phyloP scores from a whole-genome alignment of 176 grass and related monocot genomes.

The Elymus sibiricus region DNA sequence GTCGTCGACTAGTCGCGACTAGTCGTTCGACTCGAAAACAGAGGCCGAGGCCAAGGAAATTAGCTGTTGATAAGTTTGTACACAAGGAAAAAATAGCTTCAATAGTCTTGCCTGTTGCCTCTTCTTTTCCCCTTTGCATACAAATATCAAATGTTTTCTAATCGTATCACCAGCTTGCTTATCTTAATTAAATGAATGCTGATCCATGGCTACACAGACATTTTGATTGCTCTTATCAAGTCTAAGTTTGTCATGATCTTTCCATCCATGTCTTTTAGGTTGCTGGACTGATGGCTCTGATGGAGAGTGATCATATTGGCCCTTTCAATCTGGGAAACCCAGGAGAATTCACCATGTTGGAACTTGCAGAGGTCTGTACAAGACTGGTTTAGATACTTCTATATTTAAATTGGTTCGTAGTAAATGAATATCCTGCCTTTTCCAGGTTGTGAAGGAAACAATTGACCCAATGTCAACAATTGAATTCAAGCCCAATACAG shows the following conservation, averaged over 20 bases:
- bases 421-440: neutral
- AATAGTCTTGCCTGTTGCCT: neutral
- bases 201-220: neutral
- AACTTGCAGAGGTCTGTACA: conserved; percentile 72
- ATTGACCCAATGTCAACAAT: conserved; percentile 71
- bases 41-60: conserved; percentile 5
- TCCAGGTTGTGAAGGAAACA: conserved; percentile 64
- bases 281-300: conserved; percentile 74
- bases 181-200: neutral
- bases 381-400: neutral
- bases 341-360: conserved; percentile 94
- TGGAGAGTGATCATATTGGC: conserved; percentile 88
- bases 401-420: conserved; percentile 11
- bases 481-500: conserved; percentile 75
- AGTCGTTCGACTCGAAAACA: no score
- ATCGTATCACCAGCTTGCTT: neutral
- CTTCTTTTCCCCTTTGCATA: neutral
- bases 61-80: neutral
- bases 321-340: conserved; percentile 92
- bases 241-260: neutral
- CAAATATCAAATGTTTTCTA: neutral
- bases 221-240: neutral
- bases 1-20: no score
- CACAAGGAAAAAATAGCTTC: neutral
- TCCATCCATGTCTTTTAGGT: conserved; percentile 42